A percentile compares a stretch with the other conserved stretches of the same genome.
phyloP scores from a whole-genome alignment of 2,329 filamentous ascomycete genomes.

The Fusarium sp. region DNA sequence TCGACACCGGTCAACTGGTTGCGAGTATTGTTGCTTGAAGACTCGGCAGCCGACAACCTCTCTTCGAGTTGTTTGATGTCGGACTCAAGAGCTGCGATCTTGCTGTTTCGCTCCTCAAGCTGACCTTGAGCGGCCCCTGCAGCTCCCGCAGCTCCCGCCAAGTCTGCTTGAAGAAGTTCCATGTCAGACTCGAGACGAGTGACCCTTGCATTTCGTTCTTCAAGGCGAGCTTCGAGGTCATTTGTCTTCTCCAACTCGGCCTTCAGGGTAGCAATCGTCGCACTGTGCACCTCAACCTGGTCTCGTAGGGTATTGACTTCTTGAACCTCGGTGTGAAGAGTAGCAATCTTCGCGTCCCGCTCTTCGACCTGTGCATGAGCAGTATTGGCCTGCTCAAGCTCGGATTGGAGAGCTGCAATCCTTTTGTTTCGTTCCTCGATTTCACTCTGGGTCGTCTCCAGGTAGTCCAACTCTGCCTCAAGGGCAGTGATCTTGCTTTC shows the following conservation, averaged over 20 bases:
- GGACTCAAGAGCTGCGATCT: constrained; percentile 56
- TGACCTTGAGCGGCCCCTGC: constrained; percentile 32
- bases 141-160: constrained; percentile 32
- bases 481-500: constrained; percentile 35
- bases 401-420: constrained; percentile 40
- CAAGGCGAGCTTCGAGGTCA: constrained; percentile 23
- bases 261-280: constrained; percentile 35
- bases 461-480: constrained; percentile 29
- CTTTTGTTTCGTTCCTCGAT: constrained; percentile 32
- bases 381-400: constrained; percentile 47
- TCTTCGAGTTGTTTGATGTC: constrained; percentile 41
- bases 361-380: constrained; percentile 21
- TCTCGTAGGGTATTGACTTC: constrained; percentile 17
- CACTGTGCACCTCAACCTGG: constrained; percentile 33
- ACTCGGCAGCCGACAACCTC: constrained; percentile 48
- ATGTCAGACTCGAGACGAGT: constrained; percentile 48
- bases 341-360: constrained; percentile 26
- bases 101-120: constrained; percentile 53
- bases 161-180: constrained; percentile 41
- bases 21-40: constrained; percentile 52
- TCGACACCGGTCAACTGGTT: constrained; percentile 48
- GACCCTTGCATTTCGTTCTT: constrained; percentile 37
- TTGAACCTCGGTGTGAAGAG: constrained; percentile 33
- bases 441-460: constrained; percentile 29
- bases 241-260: constrained; percentile 31